Evolutionary conservation across 805 yeast species (phyloP).

Genomic region (Starmerella gropengiesseri): DNA sequence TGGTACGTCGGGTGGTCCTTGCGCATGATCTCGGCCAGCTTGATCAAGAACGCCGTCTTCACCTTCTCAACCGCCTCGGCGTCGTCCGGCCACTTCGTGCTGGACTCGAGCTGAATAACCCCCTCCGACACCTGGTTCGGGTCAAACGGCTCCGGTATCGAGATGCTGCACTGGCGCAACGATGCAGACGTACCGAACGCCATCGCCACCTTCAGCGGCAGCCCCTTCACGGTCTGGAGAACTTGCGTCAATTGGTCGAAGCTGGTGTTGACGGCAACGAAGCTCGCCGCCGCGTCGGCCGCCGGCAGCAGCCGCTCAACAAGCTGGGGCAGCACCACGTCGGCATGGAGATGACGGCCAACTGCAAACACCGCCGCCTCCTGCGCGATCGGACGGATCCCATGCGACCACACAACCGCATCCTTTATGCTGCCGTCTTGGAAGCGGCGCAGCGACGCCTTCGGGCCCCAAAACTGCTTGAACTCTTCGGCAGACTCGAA

Average conservation of each 20-base stretch:
- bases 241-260: constrained; percentile 43
- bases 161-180: constrained; percentile 61
- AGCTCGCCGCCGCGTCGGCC: constrained; percentile 31
- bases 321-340: constrained; percentile 9
- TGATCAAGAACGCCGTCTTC: constrained; percentile 77
- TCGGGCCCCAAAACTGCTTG: constrained; percentile 80
- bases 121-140: constrained; percentile 49
- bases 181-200: constrained; percentile 65
- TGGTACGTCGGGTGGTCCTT: constrained; percentile 42
- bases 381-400: constrained; percentile 50
- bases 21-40: constrained; percentile 42
- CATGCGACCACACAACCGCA: constrained; percentile 68
- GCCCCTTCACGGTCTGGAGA: constrained; percentile 34
- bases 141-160: constrained; percentile 49
- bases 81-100: constrained; percentile 95
- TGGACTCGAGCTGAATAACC: constrained; percentile 76
- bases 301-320: constrained; percentile 37
- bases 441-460: constrained; percentile 77
- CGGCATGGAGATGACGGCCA: constrained; percentile 44
- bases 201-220: constrained; percentile 65
- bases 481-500: constrained; percentile 44
- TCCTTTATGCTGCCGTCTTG: constrained; percentile 85
- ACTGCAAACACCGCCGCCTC: constrained; percentile 56
- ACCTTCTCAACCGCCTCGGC: constrained; percentile 72
- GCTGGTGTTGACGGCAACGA: constrained; percentile 30